These are phyloP conservation scores for Ascochyta viciae-villosae DNA, from an alignment of 2,329 filamentous ascomycete genomes.

Conservation along the genomic window DNA sequence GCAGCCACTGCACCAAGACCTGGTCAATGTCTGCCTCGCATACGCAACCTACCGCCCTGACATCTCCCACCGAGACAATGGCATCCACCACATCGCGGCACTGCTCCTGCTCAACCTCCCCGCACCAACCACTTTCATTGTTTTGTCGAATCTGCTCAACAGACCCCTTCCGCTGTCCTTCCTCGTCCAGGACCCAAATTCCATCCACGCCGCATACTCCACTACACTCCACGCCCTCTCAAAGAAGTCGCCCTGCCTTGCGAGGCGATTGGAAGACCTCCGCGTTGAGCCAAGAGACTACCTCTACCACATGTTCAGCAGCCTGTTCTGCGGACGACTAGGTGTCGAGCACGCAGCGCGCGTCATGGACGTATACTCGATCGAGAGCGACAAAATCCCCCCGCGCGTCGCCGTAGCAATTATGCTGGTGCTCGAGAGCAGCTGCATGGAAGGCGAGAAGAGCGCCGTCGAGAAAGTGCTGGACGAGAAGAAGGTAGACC, in stretches of 20 bases:
- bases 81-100: conserved; percentile 76
- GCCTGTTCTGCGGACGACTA: conserved; percentile 67
- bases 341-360: conserved; percentile 74
- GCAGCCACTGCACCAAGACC: conserved; percentile 70
- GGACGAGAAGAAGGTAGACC: conserved; percentile 22
- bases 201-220: conserved; percentile 72
- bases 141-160: conserved; percentile 79
- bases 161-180: conserved; percentile 77
- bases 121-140: conserved; percentile 70
- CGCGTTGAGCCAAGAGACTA: conserved; percentile 57
- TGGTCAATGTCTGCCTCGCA: conserved; percentile 77
- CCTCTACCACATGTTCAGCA: conserved; percentile 67
- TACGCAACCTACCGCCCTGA: conserved; percentile 85
- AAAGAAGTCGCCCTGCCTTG: conserved; percentile 69
- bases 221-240: conserved; percentile 71
- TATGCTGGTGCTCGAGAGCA: conserved; percentile 61
- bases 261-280: conserved; percentile 64
- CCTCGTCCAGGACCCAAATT: conserved; percentile 72
- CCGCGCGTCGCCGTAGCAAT: conserved; percentile 75
- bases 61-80: conserved; percentile 70
- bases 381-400: conserved; percentile 78
- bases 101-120: conserved; percentile 76
- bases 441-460: conserved; percentile 44
- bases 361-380: conserved; percentile 82
- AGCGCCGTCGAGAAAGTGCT: conserved; percentile 28